These are phyloP conservation scores for Ettlia oleoabundans DNA, from an alignment of 139 green algal genomes.

Conservation along the genomic window DNA sequence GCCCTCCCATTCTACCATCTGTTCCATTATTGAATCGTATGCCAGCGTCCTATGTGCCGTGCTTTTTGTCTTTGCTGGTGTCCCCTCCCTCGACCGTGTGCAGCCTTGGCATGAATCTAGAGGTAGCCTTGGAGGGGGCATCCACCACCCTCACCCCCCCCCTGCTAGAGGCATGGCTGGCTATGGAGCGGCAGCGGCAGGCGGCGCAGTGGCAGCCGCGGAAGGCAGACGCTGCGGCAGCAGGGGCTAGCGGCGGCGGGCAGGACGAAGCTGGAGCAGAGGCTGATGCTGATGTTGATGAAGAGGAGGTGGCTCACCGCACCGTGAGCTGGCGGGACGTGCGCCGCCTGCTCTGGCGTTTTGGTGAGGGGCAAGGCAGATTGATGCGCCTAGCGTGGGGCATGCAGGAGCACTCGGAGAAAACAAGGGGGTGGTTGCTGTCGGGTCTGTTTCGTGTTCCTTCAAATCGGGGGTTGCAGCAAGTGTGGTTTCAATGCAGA, in stretches of 20 bases:
- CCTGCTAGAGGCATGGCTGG: conserved; percentile 38
- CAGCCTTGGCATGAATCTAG: conserved; percentile 68
- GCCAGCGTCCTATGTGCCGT: neutral
- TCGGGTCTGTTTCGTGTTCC: too few relatives aligned
- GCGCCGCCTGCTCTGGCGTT: conserved; percentile 12
- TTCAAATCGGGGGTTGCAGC: too few relatives aligned
- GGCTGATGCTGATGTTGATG: conserved; percentile 15
- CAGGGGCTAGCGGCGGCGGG: neutral
- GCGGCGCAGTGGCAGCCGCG: conserved; percentile 32
- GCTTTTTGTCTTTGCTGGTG: neutral
- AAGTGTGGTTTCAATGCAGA: neutral
- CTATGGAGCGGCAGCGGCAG: conserved; percentile 33
- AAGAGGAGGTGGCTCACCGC: conserved; percentile 7
- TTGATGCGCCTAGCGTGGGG: too few relatives aligned
- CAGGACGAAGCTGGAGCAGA: neutral
- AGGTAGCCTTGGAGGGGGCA: conserved; percentile 56
- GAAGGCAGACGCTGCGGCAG: conserved; percentile 6
- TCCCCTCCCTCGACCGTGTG: neutral
- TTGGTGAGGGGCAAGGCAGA: conserved; percentile 36
- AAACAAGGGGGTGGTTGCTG: too few relatives aligned
- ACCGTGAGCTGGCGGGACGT: conserved; percentile 26
- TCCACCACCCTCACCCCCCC: conserved; percentile 40
- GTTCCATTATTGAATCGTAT: neutral
- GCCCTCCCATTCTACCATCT: too few relatives aligned
- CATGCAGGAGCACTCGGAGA: too few relatives aligned